A percentile compares a stretch with the other conserved stretches of the same genome.
Conservation (phyloP, 169 alveolate species). For the Plasmodium berghei region DNA sequence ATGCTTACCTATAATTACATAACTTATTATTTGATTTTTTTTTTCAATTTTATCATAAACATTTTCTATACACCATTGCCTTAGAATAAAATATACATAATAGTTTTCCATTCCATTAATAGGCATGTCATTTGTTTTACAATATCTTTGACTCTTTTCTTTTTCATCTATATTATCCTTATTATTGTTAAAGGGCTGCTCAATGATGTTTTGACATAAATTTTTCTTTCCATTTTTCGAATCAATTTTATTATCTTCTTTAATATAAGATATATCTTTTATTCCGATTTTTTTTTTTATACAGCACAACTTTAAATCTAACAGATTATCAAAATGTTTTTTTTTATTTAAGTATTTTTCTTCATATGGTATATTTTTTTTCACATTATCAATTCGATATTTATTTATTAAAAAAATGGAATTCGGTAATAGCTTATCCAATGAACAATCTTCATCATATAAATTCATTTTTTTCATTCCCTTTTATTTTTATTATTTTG, state of each 20-base stretch:
- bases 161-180: neutral
- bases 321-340: constrained; percentile 16
- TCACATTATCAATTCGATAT: constrained; percentile 26
- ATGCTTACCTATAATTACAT: constrained; percentile 53
- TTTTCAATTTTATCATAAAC: neutral
- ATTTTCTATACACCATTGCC: constrained; percentile 36
- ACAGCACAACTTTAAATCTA: constrained; percentile 49
- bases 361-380: constrained; percentile 54
- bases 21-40: neutral
- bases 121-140: neutral
- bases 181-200: neutral
- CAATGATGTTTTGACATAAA: neutral
- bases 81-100: constrained; percentile 26
- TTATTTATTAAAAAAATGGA: constrained; percentile 34
- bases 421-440: constrained; percentile 20
- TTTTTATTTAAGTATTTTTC: constrained; percentile 57
- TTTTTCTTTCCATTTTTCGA: neutral
- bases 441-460: neutral
- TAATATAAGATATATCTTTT: neutral
- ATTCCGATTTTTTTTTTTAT: constrained; percentile 5
- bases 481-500: neutral
- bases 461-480: constrained; percentile 11
- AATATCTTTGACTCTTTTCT: neutral
- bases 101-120: neutral
- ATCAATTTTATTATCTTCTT: neutral